phyloP scores from a whole-genome alignment of 805 yeast species.

The Cyberlindnera xylosilytica region DNA sequence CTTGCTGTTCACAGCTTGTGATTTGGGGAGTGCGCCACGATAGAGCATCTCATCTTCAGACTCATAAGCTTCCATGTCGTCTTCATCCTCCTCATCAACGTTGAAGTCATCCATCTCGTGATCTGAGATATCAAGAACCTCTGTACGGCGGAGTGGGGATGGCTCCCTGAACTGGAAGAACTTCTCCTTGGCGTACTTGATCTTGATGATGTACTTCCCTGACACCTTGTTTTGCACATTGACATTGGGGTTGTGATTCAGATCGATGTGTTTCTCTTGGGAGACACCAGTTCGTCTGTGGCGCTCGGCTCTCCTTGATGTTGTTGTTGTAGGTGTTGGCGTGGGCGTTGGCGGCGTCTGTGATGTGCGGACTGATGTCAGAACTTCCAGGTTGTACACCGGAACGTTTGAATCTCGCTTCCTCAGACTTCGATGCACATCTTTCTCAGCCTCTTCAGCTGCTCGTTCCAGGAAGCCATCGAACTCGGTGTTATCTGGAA shows the following conservation, averaged over 20 bases:
- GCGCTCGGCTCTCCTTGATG: neutral
- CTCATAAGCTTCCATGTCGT: conserved; percentile 13
- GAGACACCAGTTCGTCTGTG: conserved; percentile 6
- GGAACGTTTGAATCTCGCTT: conserved; percentile 7
- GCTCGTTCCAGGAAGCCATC: conserved; percentile 34
- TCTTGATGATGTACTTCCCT: conserved; percentile 11
- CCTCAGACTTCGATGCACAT: conserved; percentile 14
- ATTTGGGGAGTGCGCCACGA: conserved; percentile 58
- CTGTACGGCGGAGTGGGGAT: conserved; percentile 20
- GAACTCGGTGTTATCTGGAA: conserved; percentile 38
- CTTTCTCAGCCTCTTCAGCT: conserved; percentile 20
- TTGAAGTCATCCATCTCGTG: conserved; percentile 26
- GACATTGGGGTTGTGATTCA: conserved; percentile 24
- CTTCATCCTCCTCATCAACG: conserved; percentile 22
- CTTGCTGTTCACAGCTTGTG: conserved; percentile 54
- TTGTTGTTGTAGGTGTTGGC: neutral
- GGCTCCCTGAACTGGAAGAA: conserved; percentile 27
- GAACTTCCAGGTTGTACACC: conserved; percentile 1
- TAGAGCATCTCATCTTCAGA: conserved; percentile 61
- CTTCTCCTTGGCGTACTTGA: conserved; percentile 24
- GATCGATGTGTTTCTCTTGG: neutral
- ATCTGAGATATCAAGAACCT: conserved; percentile 20
- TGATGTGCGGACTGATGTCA: neutral
- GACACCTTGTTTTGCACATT: neutral
- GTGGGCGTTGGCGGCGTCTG: neutral